Base-by-base conservation (phyloP, 371 early-diverging fungal genomes). In the Apophysomyces sp. region DNA sequence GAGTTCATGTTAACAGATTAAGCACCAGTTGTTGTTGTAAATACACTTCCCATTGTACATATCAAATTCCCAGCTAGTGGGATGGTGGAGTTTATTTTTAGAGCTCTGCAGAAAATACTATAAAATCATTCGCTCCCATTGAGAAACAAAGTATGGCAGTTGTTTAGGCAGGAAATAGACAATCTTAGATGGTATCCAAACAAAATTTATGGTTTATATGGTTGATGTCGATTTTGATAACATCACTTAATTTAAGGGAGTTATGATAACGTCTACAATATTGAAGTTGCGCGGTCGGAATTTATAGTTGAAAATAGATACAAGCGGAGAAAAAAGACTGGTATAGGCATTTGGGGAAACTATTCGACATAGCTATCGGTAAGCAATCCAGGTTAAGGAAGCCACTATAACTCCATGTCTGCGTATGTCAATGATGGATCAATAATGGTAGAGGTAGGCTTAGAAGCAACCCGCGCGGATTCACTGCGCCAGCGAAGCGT, bases 401-500 rank as follows among this genome's bases (percentile, higher is more conserved):
- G n/a, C n/a, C 24, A 21, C 21, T 21, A 44, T 21, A 44, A 21
- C 24, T 44, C 49, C 49, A 44, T 44, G 21, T 44, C 49, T 16
- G 49, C 49, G 11, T 44, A 44, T 16, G 49, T 44, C 49, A 44
- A 21, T 2, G 49, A 18, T 21, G 49, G 49, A 21, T 44, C 49
- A 26, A 44, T 44, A 3, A 44, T 18, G 8, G 49, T 44, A 21
- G 49, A 9, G 4, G 49, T 9, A 18, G 49, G 21, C 21, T 44
- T 44, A 1, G 49, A 44, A 21, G 8, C 27, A 44, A 29, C 21
- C 15, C 34, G 11, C 18, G 32, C 16, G 2, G 37, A 32, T 32
- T 55, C 37, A 55, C 26, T 55, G 12, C 58, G 57, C 16, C 56
- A 28, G 24, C 63, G 59, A n/a, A 63, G 16, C 1, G 49, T 21